Evolutionary conservation across 441 rosid genomes (phyloP).

Genomic region (Biscutella laevigata): DNA sequence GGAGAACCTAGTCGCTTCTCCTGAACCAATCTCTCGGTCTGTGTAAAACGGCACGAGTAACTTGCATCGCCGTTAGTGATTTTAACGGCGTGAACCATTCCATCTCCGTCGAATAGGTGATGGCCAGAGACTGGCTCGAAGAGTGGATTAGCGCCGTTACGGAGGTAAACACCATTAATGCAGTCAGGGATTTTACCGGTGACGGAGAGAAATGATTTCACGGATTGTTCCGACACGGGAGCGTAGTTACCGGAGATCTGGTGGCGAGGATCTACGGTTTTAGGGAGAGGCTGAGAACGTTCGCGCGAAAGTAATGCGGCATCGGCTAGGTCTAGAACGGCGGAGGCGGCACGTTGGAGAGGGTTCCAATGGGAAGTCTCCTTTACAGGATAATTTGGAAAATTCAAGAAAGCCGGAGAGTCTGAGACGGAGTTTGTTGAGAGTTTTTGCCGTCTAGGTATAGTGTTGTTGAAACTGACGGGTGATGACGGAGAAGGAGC

Average conservation of each 20-base stretch:
- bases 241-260: constrained; percentile 79
- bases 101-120: constrained; percentile 78
- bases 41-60: constrained; percentile 74
- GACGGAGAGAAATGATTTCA: constrained; percentile 34
- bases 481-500: constrained; percentile 28
- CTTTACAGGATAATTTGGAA: constrained; percentile 25
- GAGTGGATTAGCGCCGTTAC: constrained; percentile 79
- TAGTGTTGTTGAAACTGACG: constrained; percentile 22
- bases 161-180: constrained; percentile 57
- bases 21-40: constrained; percentile 58
- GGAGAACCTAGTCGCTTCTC: constrained; percentile 49
- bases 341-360: constrained; percentile 53
- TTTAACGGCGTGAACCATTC: constrained; percentile 69
- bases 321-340: constrained; percentile 51
- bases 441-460: constrained; percentile 20
- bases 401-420: constrained; percentile 10
- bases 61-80: constrained; percentile 45
- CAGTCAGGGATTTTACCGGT: constrained; percentile 55
- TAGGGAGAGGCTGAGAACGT: constrained; percentile 51
- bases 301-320: constrained; percentile 46
- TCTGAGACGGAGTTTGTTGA: constrained; percentile 17
- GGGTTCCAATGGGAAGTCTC: constrained; percentile 36
- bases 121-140: constrained; percentile 66
- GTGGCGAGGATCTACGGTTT: constrained; percentile 59
- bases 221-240: constrained; percentile 63